phyloP scores from a whole-genome alignment of 768 basidiomycete genomes.

The Udeniomyces megalosporus region DNA sequence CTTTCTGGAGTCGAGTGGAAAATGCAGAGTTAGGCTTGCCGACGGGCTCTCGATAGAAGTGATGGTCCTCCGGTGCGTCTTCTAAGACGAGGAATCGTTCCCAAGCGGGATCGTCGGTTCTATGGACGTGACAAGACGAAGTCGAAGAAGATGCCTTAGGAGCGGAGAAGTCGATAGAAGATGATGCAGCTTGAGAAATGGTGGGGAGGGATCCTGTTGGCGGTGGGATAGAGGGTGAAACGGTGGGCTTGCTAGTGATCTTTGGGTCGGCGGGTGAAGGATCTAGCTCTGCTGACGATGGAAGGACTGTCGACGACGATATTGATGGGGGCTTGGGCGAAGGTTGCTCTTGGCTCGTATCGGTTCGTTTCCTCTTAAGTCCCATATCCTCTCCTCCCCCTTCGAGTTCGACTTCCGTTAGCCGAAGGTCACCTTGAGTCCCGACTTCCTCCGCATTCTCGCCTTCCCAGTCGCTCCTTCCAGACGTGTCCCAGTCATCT shows the following conservation, averaged over 20 bases:
- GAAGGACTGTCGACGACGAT: too few relatives aligned
- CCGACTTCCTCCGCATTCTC: slow-evolving; percentile 17
- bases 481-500: not conserved
- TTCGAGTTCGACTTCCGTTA: slow-evolving; percentile 5
- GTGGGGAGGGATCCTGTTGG: slow-evolving; percentile 15
- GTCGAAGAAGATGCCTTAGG: not conserved
- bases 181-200: too few relatives aligned
- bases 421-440: not conserved
- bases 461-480: slow-evolving; percentile 19
- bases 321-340: too few relatives aligned
- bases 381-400: not conserved
- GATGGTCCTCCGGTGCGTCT: slow-evolving; percentile 64
- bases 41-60: slow-evolving; percentile 43
- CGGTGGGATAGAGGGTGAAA: not conserved
- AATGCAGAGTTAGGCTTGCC: slow-evolving; percentile 56
- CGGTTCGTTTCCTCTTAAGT: not conserved
- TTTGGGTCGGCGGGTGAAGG: not conserved
- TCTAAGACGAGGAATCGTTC: slow-evolving; percentile 66
- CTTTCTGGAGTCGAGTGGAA: slow-evolving; percentile 56
- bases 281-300: not conserved
- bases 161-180: slow-evolving; percentile 1
- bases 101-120: slow-evolving; percentile 38
- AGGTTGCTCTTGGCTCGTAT: not conserved
- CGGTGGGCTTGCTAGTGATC: not conserved
- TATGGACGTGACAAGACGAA: not conserved